Base-by-base conservation (phyloP, 1,139 yeast species). In the Candida buenavistaensis region DNA sequence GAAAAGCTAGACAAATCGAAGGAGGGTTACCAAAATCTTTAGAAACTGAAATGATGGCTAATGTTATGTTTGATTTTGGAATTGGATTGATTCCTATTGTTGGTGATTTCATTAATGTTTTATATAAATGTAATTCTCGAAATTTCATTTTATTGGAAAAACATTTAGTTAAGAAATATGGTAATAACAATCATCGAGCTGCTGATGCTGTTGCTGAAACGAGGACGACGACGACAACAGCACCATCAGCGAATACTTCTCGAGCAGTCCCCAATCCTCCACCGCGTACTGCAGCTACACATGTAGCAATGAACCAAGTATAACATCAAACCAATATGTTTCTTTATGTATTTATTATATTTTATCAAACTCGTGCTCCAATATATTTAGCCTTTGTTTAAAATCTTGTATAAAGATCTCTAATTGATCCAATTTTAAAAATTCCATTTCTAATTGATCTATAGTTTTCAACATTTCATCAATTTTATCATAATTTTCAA, bases 91-190 rank as follows among this genome's bases (percentile, higher is more conserved):
- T 83, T 28, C 95, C 95, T 2, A 43, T 85, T 26, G 76, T 85
- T 12, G 95, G 95, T 8, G 86, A 78, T 47, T 57, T 83, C 29
- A 68, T 82, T 36, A 79, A 78, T 43, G 78, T 86, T 17, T 64
- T 80, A 35, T 86, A 82, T 61, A 82, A 84, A 61, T 79, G 89
- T 37, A 84, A 84, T 48, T 81, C 87, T 21, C 62, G 95, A 41
- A 86, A 86, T 53, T 80, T 81, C 32, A 63, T 83, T 26, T 47
- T 82, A 31, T 57, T 84, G 47, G 90, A 85, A 52, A 68, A 71
- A 37, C 63, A 75, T 44, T 58, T 83, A 46, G 68, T 72, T 24
- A 62, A 66, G 30, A 76, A 75, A 47, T 61, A 72, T 42, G 41
- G 35, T 6, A 10, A 17, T n/a, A n/a, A n/a, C n/a, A n/a, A n/a